A percentile compares a stretch with the other conserved stretches of the same genome.
Conservation (phyloP, 73 alveolate genomes). For the Uronychia setigera region DNA sequence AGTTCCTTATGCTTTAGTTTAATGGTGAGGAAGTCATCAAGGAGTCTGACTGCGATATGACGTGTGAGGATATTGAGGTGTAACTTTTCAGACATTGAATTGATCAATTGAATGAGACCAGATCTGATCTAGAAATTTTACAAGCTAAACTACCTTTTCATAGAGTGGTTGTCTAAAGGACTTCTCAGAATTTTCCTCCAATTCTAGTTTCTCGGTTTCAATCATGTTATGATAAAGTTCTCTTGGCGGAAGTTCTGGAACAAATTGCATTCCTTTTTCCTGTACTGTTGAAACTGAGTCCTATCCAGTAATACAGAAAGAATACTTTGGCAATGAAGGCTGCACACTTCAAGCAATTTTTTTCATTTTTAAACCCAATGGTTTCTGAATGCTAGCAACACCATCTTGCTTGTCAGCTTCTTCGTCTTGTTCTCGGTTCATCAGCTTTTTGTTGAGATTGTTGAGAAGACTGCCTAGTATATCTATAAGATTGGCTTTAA, state of each 20-base stretch:
- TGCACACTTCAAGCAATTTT: neutral
- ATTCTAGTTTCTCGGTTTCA: neutral
- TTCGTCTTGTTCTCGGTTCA: neutral
- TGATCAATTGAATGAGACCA: neutral
- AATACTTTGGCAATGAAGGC: neutral
- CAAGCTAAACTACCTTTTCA: neutral
- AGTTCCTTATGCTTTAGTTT: neutral
- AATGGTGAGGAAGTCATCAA: neutral
- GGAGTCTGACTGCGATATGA: neutral
- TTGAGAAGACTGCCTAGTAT: no score
- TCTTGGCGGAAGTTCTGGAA: neutral
- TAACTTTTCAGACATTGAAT: neutral
- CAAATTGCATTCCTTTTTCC: neutral
- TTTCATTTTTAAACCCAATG: neutral
- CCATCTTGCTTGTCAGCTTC: neutral
- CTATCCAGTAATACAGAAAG: neutral
- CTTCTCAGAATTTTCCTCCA: neutral
- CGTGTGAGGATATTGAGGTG: neutral
- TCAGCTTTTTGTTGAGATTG: no score
- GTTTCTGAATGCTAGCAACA: neutral
- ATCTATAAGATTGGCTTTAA: no score
- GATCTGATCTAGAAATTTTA: neutral
- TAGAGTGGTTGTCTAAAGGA: neutral
- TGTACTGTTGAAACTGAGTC: neutral
- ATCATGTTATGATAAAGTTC: neutral